Conservation (phyloP, 2,329 filamentous ascomycete genomes). For the Ophiostoma angusticollis region DNA sequence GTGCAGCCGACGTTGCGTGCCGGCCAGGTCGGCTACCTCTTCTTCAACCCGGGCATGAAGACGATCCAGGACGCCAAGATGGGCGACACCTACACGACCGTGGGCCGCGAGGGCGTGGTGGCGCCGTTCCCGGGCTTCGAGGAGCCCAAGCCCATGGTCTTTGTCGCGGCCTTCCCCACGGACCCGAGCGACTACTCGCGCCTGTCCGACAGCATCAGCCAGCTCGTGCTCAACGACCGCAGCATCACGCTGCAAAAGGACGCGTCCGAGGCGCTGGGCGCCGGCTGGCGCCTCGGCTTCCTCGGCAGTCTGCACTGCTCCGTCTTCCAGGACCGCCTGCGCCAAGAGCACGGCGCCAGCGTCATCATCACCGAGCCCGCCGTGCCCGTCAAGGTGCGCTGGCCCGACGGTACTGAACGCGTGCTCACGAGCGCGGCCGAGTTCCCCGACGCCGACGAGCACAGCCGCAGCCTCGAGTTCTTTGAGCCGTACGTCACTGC, state of each 20-base stretch:
- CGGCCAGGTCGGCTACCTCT: slow-evolving; percentile 91
- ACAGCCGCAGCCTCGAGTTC: slow-evolving; percentile 30
- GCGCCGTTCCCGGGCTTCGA: slow-evolving; percentile 83
- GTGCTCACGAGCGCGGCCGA: slow-evolving; percentile 76
- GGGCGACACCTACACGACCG: slow-evolving; percentile 83
- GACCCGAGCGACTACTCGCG: slow-evolving; percentile 79
- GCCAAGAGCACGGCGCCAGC: slow-evolving; percentile 85
- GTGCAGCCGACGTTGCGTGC: slow-evolving; percentile 70
- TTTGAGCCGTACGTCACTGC: slow-evolving; percentile 58
- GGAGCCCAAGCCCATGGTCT: slow-evolving; percentile 97
- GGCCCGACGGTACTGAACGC: slow-evolving; percentile 61
- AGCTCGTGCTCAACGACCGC: slow-evolving; percentile 86
- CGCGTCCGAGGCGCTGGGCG: slow-evolving; percentile 81
- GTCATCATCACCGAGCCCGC: slow-evolving; percentile 96
- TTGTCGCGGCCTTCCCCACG: slow-evolving; percentile 90
- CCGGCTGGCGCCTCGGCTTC: slow-evolving; percentile 89
- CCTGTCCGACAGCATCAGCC: slow-evolving; percentile 85
- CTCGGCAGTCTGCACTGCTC: slow-evolving; percentile 95
- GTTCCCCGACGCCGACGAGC: slow-evolving; percentile 60
- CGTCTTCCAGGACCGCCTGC: slow-evolving; percentile 92
- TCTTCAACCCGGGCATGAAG: slow-evolving; percentile 98
- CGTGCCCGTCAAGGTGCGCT: slow-evolving; percentile 79
- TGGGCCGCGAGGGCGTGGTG: slow-evolving; percentile 63
- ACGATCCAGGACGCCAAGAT: slow-evolving; percentile 89
- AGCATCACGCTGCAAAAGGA: slow-evolving; percentile 92